Evolutionary conservation across 1,284 basidiomycete genomes (phyloP).

Genomic region (Caloboletus firmus): DNA sequence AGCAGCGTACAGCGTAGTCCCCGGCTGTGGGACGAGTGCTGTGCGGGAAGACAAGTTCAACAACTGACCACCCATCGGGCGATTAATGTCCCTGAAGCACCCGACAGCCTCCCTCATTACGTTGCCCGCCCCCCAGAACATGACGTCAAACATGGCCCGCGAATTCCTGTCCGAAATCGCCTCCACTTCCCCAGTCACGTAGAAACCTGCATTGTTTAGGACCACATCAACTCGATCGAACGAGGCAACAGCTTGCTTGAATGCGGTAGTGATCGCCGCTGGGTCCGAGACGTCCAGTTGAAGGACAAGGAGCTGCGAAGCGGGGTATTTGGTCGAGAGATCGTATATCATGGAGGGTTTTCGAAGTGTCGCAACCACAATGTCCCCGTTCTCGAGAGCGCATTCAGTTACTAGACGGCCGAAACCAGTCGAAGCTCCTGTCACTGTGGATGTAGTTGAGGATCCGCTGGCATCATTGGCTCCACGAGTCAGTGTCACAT

Average conservation of each 20-base stretch:
- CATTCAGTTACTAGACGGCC: constrained; percentile 29
- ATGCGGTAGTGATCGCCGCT: constrained; percentile 23
- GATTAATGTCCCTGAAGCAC: constrained; percentile 30
- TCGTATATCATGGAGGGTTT: constrained; percentile 24
- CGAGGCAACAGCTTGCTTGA: constrained; percentile 21
- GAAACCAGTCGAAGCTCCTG: constrained; percentile 36
- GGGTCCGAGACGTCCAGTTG: constrained; percentile 30
- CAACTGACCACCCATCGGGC: constrained; percentile 27
- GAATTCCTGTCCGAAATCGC: constrained; percentile 26
- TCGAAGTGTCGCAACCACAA: constrained; percentile 36
- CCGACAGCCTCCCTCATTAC: constrained; percentile 30
- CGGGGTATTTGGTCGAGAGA: constrained; percentile 25
- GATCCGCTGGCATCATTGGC: not conserved
- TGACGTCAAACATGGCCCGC: constrained; percentile 33
- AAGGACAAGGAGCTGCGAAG: constrained; percentile 26
- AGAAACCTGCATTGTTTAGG: constrained; percentile 39
- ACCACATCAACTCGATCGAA: constrained; percentile 36
- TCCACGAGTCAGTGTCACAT: constrained; percentile 8
- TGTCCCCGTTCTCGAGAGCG: constrained; percentile 30
- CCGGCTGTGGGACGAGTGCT: constrained; percentile 26
- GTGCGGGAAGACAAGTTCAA: constrained; percentile 31
- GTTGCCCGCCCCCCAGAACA: constrained; percentile 36
- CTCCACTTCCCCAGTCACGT: constrained; percentile 30
- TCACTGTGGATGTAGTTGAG: constrained; percentile 20
- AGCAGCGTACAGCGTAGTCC: constrained; percentile 21